Conservation (phyloP, 164 flowering plant genomes). For the Echeveria elegans region DNA sequence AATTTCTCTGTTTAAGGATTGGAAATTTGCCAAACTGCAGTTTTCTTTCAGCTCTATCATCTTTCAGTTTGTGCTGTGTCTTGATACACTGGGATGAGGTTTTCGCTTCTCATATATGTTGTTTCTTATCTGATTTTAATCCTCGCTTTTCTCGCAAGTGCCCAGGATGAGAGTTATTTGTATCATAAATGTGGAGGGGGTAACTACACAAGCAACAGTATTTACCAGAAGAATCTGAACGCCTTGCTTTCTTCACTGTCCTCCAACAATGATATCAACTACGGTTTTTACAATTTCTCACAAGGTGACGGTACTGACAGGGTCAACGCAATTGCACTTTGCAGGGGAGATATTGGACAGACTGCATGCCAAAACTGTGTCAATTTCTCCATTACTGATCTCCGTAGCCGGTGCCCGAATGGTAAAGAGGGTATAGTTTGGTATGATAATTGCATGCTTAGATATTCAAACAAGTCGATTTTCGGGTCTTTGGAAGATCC, state of each 20-base stretch:
- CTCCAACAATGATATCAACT: conserved; percentile 8
- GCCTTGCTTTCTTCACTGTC: conserved; percentile 15
- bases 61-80: not conserved
- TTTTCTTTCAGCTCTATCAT: not conserved
- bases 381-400: not conserved
- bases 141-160: not conserved
- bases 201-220: conserved; percentile 14
- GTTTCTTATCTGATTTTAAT: not conserved
- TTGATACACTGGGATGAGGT: not conserved
- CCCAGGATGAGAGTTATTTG: not conserved
- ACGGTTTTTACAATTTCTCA: conserved; percentile 26
- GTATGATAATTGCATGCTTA: conserved; percentile 10
- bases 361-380: conserved; percentile 18
- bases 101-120: not conserved
- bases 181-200: not conserved
- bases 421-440: conserved; percentile 4
- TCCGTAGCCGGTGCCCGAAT: not conserved
- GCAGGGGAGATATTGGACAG: conserved; percentile 23
- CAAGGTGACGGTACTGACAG: conserved; percentile 15
- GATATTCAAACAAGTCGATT: conserved; percentile 3
- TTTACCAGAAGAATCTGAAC: conserved; percentile 21
- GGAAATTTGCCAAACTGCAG: not conserved
- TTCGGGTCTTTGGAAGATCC: not conserved
- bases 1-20: not conserved
- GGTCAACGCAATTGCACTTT: conserved; percentile 23